Evolutionary conservation across 148 eudicot genomes (phyloP).

Genomic region (Fagopyrum tataricum): DNA sequence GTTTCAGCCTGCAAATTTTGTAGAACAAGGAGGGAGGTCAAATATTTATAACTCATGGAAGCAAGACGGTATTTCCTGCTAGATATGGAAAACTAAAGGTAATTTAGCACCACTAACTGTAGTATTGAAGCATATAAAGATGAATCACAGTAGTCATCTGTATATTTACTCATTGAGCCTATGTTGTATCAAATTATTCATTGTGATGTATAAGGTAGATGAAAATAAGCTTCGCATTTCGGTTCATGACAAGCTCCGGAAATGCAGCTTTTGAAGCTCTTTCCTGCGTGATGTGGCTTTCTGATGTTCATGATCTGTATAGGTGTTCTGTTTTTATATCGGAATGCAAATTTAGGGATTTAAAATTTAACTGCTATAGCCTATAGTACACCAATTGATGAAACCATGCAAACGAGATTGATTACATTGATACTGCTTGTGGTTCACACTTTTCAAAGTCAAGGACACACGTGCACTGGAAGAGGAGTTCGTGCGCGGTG

Average conservation of each 20-base stretch:
- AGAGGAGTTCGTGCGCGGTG: too few species aligned
- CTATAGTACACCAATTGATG: not conserved
- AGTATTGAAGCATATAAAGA: not conserved
- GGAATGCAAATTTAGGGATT: too few species aligned
- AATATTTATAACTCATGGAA: not conserved
- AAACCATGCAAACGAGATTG: not conserved
- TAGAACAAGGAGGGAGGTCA: not conserved
- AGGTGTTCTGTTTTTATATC: not conserved
- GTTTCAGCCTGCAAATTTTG: constrained; percentile 1
- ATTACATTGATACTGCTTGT: too few species aligned
- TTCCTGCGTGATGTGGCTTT: not conserved
- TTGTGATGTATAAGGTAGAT: not conserved
- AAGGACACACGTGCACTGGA: too few species aligned
- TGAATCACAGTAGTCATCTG: not conserved
- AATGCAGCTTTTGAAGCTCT: not conserved
- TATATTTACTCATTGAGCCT: not conserved
- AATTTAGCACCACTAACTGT: constrained; percentile 4
- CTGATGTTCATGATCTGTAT: not conserved
- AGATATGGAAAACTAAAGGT: not conserved
- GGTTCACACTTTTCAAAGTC: too few species aligned
- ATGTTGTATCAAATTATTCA: not conserved
- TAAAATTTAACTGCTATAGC: too few species aligned
- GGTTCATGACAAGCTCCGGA: not conserved
- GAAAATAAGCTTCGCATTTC: not conserved
- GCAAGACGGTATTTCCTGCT: not conserved